Evolutionary conservation across 1,284 basidiomycete species (phyloP), one percentile per base, ranked within the genome.

Genomic region (Inonotus hispidus): DNA sequence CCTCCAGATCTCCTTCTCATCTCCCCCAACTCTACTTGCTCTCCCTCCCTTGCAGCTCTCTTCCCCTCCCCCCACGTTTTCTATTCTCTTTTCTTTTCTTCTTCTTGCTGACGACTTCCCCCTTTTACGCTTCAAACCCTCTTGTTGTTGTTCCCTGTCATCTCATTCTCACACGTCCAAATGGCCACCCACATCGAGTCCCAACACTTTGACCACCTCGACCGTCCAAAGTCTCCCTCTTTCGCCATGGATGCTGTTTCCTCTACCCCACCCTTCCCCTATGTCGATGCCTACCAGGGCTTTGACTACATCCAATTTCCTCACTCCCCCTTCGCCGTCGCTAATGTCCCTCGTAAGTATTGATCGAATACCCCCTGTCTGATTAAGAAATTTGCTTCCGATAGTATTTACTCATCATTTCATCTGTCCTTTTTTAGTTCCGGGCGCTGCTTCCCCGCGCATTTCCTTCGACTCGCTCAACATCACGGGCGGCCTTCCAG

Each of bases 391-490:
- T 56, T 58, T 53, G 56, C 55, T 58, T 49, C 37, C 50, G 41
- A 49, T 56, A 5, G 13, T 38, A 16, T 11, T 55, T 27, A 47
- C 39, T 47, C 25, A 55, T 39, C 23, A 21, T 35, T 43, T n/a
- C 41, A 10, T 43, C 19, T n/a, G 41, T 61, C 59, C 63, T 67
- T 69, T 63, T 64, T 65, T 65, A 79, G 78, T 65, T 68, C 78
- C 73, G 65, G 76, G 77, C 59, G 76, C 81, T 19, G 75, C 78
- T 27, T 84, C 85, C 53, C 82, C 84, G 16, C 77, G 75, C 65
- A 78, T 85, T 58, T 81, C 82, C 68, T 86, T 86, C 74, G 80
- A 82, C 68, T 74, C 80, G 35, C 74, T 89, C 65, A 85, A 81
- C 73, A 75, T 87, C 66, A 72, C 80, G 43, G 78, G 75, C 67